These are phyloP conservation scores for Balansia obtecta DNA, from an alignment of 2,329 filamentous ascomycete species.

Conservation along the genomic window DNA sequence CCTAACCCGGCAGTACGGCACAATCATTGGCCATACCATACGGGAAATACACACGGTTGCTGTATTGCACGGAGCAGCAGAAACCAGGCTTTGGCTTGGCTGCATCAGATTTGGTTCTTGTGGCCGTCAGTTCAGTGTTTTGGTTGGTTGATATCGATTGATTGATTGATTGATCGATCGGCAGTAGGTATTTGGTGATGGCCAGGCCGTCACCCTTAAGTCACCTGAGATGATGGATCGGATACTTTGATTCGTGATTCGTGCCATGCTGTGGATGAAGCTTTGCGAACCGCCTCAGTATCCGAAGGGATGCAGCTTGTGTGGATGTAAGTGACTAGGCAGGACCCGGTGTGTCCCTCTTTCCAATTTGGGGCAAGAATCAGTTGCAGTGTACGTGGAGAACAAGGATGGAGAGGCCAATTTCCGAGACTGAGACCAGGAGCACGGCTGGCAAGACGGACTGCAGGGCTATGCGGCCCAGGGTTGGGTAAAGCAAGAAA, in stretches of 20 bases:
- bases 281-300: not conserved
- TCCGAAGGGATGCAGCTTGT: not conserved
- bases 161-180: too few relatives aligned
- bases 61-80: too few relatives aligned
- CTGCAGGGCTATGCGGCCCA: not conserved
- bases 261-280: not conserved
- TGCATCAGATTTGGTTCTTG: too few relatives aligned
- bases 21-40: not conserved
- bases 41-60: too few relatives aligned
- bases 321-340: not conserved
- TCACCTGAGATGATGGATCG: too few relatives aligned
- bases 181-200: too few relatives aligned
- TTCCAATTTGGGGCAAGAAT: conserved; percentile 1
- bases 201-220: not conserved
- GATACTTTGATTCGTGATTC: not conserved
- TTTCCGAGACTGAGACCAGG: conserved; percentile 2
- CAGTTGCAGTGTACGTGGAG: not conserved
- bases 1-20: not conserved
- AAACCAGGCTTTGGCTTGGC: too few relatives aligned
- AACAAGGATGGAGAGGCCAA: not conserved
- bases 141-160: too few relatives aligned
- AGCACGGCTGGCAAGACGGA: too few relatives aligned
- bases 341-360: not conserved
- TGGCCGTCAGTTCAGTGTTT: not conserved
- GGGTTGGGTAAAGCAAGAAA: too few relatives aligned